These are phyloP conservation scores for Cercospora beticola DNA, from an alignment of 2,329 filamentous ascomycete species.

Conservation along the genomic window DNA sequence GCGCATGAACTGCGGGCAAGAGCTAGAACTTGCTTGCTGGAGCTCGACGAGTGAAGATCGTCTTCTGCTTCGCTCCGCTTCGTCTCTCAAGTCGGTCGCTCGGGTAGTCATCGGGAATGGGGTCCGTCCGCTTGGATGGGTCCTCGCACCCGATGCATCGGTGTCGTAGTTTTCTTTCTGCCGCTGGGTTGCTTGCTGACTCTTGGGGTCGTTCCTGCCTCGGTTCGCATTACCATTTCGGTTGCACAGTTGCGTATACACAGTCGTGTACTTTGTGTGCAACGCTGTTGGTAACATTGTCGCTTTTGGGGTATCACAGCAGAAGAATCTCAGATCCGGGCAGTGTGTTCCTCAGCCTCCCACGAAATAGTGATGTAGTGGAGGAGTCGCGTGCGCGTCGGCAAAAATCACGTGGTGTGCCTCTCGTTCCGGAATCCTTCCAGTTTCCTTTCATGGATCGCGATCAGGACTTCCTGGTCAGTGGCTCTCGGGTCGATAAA, in stretches of 20 bases:
- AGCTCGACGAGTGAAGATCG: not conserved
- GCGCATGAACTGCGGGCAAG: not conserved
- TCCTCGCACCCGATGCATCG: constrained; percentile 1
- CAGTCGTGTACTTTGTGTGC: not conserved
- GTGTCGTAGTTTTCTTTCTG: not conserved
- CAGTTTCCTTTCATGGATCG: constrained; percentile 1
- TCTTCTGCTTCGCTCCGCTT: not conserved
- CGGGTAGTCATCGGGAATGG: not conserved
- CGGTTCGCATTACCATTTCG: not conserved
- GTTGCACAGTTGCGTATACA: not conserved
- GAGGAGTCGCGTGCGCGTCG: not conserved
- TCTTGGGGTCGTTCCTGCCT: not conserved
- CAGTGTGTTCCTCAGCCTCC: not conserved
- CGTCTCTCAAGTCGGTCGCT: not conserved
- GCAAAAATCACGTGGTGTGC: not conserved
- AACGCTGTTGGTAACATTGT: not conserved
- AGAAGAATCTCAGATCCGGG: not conserved
- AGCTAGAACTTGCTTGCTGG: not conserved
- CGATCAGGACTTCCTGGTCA: not conserved
- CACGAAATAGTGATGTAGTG: not conserved
- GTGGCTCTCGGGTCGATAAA: not conserved
- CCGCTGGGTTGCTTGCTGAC: not conserved
- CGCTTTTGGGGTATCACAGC: not conserved
- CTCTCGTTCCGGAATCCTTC: not conserved
- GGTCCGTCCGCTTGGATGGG: not conserved